Evolutionary conservation across 192 early-diverging fungal species (phyloP), one percentile per base, ranked within the genome.

Genomic region (Gaertneriomyces sp.): DNA sequence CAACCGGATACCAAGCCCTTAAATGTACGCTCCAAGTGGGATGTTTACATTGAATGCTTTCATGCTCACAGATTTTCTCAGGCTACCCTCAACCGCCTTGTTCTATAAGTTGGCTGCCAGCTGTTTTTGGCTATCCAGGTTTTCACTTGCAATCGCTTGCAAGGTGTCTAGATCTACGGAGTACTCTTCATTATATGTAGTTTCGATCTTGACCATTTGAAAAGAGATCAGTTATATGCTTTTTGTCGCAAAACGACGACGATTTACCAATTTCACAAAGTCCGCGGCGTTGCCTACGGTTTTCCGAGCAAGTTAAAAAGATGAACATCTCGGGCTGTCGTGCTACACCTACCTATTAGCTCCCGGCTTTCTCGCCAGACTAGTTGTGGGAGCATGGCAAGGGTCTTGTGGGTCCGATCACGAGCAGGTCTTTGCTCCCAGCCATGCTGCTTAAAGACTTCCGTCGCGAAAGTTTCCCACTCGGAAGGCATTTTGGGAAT

Each of bases 331-430:
- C n/a, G 10, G 10, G 11, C 25, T 11, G 25, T 14, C 53, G 25
- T 3, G 53, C 10, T 33, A 33, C 0, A 7, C 58, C 12, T 43
- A 44, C 67, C 67, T 17, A 69, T 69, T 11, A 69, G 33, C 58
- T 69, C 67, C 5, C 67, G 58, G 53, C 67, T 69, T 39, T 69
- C 43, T 10, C 58, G 12, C 67, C 67, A 69, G 16, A 69, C 44
- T 41, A 60, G 5, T 41, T 69, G 67, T 7, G 14, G 20, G 42
- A 69, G 42, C n/a, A n/a, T 16, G 10, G 50, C 60, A 9, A 60
- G 58, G 10, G 25, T 17, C 11, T 69, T 60, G 51, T 42, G 45
- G 20, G 38, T 69, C 12, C 67, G 58, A 45, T 69, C 67, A 12
- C 52, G 49, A 2, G 67, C 58, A 50, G 61, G 42, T 10, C 67